Conservation (phyloP, 2,329 filamentous ascomycete genomes). For the Pseudogymnoascus pannorum region DNA sequence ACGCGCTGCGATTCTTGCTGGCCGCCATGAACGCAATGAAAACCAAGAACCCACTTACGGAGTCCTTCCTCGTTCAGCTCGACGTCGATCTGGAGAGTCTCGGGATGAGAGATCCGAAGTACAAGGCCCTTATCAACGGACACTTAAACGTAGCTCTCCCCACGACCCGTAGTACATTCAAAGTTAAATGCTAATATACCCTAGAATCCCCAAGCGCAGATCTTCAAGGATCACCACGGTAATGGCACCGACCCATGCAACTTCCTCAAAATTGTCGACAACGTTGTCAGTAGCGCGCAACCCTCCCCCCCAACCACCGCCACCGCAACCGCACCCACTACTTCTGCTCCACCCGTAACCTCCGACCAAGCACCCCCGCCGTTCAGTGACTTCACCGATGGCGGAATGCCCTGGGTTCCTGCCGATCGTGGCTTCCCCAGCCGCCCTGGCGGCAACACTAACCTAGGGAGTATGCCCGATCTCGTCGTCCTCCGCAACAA, state of each 20-base stretch:
- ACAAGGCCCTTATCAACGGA: constrained; percentile 45
- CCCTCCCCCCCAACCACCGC: not conserved
- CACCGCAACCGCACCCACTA: constrained; percentile 16
- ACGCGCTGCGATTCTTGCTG: constrained; percentile 83
- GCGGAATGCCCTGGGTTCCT: not conserved
- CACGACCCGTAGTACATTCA: constrained; percentile 11
- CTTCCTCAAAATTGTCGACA: constrained; percentile 61
- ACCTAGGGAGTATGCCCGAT: not conserved
- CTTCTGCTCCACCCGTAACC: not conserved
- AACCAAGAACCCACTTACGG: constrained; percentile 79
- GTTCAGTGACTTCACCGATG: not conserved
- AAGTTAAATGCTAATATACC: constrained; percentile 14
- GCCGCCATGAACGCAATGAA: constrained; percentile 87
- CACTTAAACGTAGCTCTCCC: constrained; percentile 25
- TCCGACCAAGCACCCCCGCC: not conserved
- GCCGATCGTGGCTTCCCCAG: not conserved
- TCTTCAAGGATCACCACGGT: constrained; percentile 28
- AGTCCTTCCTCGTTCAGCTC: constrained; percentile 88
- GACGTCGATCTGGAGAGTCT: constrained; percentile 83
- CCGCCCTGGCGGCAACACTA: not conserved
- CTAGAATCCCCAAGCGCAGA: constrained; percentile 4
- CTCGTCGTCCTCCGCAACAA: not conserved
- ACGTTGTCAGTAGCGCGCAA: constrained; percentile 33
- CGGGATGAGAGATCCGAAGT: constrained; percentile 52
- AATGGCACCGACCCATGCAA: constrained; percentile 39